phyloP scores from a whole-genome alignment of 2,329 filamentous ascomycete genomes.

The Aspergillus novofumigatus region DNA sequence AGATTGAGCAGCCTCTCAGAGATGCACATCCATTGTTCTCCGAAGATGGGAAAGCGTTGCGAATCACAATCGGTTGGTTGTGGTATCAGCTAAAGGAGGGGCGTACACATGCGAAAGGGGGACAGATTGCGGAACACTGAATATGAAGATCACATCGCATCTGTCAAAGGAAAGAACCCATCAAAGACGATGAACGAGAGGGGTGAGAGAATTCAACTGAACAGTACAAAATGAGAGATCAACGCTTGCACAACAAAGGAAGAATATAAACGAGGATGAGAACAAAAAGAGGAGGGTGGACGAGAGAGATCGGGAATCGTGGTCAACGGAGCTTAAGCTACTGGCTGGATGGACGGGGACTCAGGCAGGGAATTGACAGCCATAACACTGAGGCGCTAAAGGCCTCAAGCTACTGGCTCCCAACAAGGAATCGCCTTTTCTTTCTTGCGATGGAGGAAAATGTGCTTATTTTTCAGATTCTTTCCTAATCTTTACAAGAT shows the following conservation, averaged over 20 bases:
- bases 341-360: background rate
- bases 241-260: slow-evolving; percentile 6
- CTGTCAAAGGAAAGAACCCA: slow-evolving; percentile 14
- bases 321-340: background rate
- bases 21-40: slow-evolving; percentile 11
- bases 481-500: background rate
- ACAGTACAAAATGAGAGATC: background rate
- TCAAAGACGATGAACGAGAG: background rate
- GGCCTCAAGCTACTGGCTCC: background rate
- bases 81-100: slow-evolving; percentile 1
- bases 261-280: slow-evolving; percentile 4
- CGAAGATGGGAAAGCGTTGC: background rate
- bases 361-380: background rate
- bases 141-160: slow-evolving; percentile 29
- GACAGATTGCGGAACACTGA: slow-evolving; percentile 17
- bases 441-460: background rate
- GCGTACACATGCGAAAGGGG: slow-evolving; percentile 12
- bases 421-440: background rate
- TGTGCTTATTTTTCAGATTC: background rate
- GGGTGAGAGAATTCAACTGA: background rate
- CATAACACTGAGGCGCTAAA: background rate
- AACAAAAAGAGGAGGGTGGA: slow-evolving; percentile 18
- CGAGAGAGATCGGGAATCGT: background rate
- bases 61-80: background rate
- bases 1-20: slow-evolving; percentile 3